phyloP scores from a whole-genome alignment of 345 rosid species.

The Populus tremula region DNA sequence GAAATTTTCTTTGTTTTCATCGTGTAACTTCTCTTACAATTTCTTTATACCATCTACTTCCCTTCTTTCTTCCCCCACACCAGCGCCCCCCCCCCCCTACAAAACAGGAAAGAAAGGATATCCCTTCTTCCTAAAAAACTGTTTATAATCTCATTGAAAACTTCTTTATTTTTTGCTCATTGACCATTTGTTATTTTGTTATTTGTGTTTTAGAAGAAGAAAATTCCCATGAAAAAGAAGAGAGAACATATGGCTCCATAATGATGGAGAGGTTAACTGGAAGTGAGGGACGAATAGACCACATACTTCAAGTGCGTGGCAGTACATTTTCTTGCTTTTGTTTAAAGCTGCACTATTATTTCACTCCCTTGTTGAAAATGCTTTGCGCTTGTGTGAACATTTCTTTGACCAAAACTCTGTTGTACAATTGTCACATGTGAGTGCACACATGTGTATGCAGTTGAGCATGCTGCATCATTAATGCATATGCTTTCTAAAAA shows the following conservation, averaged over 20 bases:
- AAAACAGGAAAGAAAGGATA: neutral
- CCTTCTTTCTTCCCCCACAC: neutral
- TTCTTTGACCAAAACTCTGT: neutral
- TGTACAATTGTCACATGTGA: neutral
- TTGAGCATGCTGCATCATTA: neutral
- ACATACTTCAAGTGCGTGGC: slow-evolving; percentile 76
- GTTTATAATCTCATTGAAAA: neutral
- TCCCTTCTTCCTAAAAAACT: neutral
- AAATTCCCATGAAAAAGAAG: slow-evolving; percentile 44
- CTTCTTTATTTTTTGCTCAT: slow-evolving; percentile 28
- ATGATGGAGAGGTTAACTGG: slow-evolving; percentile 87
- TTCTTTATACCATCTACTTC: neutral
- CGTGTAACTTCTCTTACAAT: neutral
- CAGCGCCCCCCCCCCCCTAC: neutral
- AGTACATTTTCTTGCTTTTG: neutral
- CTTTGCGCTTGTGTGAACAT: neutral
- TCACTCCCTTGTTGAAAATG: neutral
- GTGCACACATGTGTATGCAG: neutral
- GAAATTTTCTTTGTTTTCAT: neutral
- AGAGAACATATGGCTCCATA: slow-evolving; percentile 66
- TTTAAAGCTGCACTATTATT: neutral
- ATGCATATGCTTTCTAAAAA: neutral
- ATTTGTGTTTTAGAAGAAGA: slow-evolving; percentile 27
- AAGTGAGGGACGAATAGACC: slow-evolving; percentile 79
- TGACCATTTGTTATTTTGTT: neutral